A percentile compares a stretch with the other conserved stretches of the same genome.
Evolutionary conservation across 371 early-diverging fungal species (phyloP).

Genomic region (Saksenaea oblongispora): DNA sequence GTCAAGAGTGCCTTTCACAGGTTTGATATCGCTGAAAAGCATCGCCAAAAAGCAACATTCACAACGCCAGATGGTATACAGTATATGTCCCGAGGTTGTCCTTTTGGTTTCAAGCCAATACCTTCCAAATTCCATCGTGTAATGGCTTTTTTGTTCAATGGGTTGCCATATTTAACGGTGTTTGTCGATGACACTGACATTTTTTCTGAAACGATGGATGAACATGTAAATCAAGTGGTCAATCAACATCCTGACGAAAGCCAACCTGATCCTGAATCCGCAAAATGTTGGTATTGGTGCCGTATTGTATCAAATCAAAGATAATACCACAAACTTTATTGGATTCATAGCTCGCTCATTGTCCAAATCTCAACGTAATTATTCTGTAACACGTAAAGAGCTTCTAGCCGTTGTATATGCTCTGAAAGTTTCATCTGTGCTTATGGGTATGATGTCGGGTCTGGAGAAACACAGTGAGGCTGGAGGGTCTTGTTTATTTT

Average conservation of each 20-base stretch:
- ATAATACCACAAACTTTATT: conserved; percentile 15
- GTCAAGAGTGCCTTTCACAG: too few species aligned
- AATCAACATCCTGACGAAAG: conserved; percentile 13
- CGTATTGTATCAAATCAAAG: conserved; percentile 24
- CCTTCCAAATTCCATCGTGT: neutral
- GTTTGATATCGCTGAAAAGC: too few species aligned
- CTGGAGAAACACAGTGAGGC: too few species aligned
- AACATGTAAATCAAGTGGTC: conserved; percentile 10
- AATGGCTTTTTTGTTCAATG: neutral
- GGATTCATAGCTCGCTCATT: conserved; percentile 17
- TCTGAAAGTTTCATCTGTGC: conserved; percentile 28
- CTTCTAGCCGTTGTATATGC: conserved; percentile 21
- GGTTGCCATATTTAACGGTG: neutral
- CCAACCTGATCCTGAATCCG: conserved; percentile 21
- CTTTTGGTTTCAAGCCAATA: too few species aligned
- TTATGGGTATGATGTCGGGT: too few species aligned
- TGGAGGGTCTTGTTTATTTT: too few species aligned
- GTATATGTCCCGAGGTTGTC: too few species aligned
- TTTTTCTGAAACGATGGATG: neutral
- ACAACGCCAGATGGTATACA: too few species aligned
- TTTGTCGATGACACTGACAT: conserved; percentile 22
- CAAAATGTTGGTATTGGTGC: conserved; percentile 34
- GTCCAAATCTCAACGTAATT: conserved; percentile 11
- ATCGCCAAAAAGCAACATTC: too few species aligned
- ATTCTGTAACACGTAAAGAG: conserved; percentile 16